Evolutionary conservation across 2,329 filamentous ascomycete genomes (phyloP), one percentile per base, ranked within the genome.

Genomic region (Aspergillus luchuensis): DNA sequence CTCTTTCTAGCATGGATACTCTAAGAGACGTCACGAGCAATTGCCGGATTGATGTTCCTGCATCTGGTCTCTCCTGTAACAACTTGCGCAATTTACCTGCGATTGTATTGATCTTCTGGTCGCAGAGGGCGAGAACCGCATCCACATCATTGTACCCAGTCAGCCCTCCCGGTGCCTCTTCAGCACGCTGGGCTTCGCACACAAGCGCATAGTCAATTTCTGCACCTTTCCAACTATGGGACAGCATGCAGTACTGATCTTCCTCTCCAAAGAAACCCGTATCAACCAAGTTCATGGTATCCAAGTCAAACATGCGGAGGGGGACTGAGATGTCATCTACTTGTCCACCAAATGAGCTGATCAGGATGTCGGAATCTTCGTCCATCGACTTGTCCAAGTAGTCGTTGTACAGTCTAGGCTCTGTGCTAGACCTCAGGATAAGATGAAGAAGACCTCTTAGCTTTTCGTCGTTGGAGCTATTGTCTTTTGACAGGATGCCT

Each of bases 171-270:
- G 45, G 15, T 13, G 25, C 13, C 15, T n/a, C 8, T 4, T 50
- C 47, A 15, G 25, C 47, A 17, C n/a, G 47, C 17, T 50, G 63
- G 2, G 71, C 71, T 19, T 68, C 62, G 3, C 45, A 59, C 57
- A 76, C 66, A 59, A 71, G 71, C n/a, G 62, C 57, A 21, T 70
- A 70, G 17, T 65, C 67, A 10, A 76, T 63, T 55, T 76, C 74
- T 8, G 56, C 50, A 2, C 72, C 73, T 62, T 75, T 76, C 73
- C 73, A 77, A 36, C 72, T 71, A 48, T 76, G 73, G 2, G 73
- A 76, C 2, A 76, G 62, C 58, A 77, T 76, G 25, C 72, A 74
- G 57, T 76, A 77, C 39, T 75, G 72, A 21, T 70, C 71, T 0
- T 66, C 62, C 8, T 54, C 39, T 19, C 69, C 68, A 36, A 72